A percentile compares a stretch with the other conserved stretches of the same genome.
Evolutionary conservation across 768 basidiomycete species (phyloP).

Genomic region (Rhodotorula diobovata): DNA sequence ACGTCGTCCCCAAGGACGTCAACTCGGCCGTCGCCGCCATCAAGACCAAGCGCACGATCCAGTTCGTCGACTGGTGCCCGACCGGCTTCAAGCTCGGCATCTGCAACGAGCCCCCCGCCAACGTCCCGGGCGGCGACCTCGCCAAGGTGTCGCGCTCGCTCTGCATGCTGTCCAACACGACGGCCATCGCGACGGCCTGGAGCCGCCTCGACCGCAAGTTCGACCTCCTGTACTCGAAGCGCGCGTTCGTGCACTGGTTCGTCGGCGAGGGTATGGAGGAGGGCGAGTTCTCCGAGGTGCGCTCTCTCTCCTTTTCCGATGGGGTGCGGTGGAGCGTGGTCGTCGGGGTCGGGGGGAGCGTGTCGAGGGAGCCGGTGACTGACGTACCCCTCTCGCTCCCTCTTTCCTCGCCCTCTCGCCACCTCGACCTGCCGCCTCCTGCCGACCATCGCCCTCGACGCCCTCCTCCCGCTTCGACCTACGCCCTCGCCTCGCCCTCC

Average conservation of each 20-base stretch:
- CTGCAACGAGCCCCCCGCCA: conserved; percentile 91
- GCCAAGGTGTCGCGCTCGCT: conserved; percentile 89
- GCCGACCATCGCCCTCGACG: not conserved
- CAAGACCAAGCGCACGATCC: conserved; percentile 96
- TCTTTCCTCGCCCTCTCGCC: too few relatives aligned
- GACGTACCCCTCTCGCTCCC: too few relatives aligned
- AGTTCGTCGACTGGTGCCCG: conserved; percentile 97
- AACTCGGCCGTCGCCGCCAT: conserved; percentile 86
- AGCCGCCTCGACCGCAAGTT: conserved; percentile 94
- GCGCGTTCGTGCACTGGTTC: conserved; percentile 48
- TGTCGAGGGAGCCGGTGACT: too few relatives aligned
- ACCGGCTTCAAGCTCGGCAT: conserved; percentile 99
- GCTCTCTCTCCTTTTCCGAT: too few relatives aligned
- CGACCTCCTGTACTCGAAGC: conserved; percentile 67
- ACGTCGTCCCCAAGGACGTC: conserved; percentile 57
- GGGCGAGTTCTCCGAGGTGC: conserved; percentile 85
- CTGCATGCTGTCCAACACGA: conserved; percentile 96
- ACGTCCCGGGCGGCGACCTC: conserved; percentile 88
- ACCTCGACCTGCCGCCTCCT: too few relatives aligned
- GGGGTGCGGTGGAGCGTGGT: too few relatives aligned
- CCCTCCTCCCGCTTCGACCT: not conserved
- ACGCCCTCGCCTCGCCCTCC: not conserved
- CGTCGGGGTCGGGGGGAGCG: too few relatives aligned
- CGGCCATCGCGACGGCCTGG: conserved; percentile 92
- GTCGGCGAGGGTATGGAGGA: conserved; percentile 90